These are phyloP conservation scores for Penicillium decumbens DNA, from an alignment of 2,329 filamentous ascomycete genomes.

Conservation along the genomic window DNA sequence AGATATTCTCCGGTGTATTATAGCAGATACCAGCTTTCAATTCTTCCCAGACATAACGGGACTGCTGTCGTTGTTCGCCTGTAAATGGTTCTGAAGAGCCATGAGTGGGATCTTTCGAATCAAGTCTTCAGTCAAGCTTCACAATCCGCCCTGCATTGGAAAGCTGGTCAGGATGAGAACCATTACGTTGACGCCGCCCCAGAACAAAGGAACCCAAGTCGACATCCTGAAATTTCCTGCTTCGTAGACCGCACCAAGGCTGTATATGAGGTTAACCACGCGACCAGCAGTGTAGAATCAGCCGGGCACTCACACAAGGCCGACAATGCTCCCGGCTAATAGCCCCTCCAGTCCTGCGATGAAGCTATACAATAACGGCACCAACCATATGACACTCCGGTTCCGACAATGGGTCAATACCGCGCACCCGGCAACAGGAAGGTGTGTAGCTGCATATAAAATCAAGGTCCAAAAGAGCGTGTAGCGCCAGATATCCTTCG, in stretches of 20 bases:
- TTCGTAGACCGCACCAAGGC: slow-evolving; percentile 73
- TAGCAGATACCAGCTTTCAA: slow-evolving; percentile 10
- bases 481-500: slow-evolving; percentile 78
- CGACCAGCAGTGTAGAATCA: slow-evolving; percentile 1
- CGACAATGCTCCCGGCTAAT: slow-evolving; percentile 75
- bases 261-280: slow-evolving; percentile 32
- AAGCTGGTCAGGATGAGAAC: slow-evolving; percentile 83
- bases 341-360: slow-evolving; percentile 72
- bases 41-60: background rate
- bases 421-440: slow-evolving; percentile 67
- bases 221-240: slow-evolving; percentile 85
- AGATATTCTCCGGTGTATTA: slow-evolving; percentile 16
- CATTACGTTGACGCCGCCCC: slow-evolving; percentile 78
- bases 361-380: slow-evolving; percentile 65
- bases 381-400: slow-evolving; percentile 58
- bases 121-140: slow-evolving; percentile 24
- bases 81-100: background rate
- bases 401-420: slow-evolving; percentile 61
- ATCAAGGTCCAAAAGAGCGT: slow-evolving; percentile 83
- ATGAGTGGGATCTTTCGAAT: background rate
- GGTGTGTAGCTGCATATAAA: slow-evolving; percentile 69
- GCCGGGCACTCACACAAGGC: slow-evolving; percentile 64
- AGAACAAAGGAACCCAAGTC: slow-evolving; percentile 87
- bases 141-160: slow-evolving; percentile 85
- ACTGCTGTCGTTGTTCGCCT: background rate